These are phyloP conservation scores for Trifolium dubium DNA, from an alignment of 306 rosid species.

Conservation along the genomic window DNA sequence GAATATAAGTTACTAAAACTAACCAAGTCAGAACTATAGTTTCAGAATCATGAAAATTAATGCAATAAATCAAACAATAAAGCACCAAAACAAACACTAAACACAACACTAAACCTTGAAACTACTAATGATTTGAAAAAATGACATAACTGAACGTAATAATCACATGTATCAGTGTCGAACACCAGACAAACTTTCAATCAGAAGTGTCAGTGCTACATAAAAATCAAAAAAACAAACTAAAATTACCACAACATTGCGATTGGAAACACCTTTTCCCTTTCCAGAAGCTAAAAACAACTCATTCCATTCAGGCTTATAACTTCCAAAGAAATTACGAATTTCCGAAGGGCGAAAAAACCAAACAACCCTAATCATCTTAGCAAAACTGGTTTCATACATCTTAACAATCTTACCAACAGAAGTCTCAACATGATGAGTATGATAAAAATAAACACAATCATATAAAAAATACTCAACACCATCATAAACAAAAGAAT, in stretches of 20 bases:
- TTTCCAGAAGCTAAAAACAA: conserved; percentile 68
- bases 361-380: conserved; percentile 56
- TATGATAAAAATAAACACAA: conserved; percentile 46
- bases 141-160: too few relatives aligned
- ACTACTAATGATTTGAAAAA: too few relatives aligned
- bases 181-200: too few relatives aligned
- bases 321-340: conserved; percentile 40
- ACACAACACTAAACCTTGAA: background rate
- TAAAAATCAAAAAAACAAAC: background rate
- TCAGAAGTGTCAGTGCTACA: background rate
- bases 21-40: too few relatives aligned
- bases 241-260: conserved; percentile 51
- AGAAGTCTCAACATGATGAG: conserved; percentile 45
- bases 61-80: background rate
- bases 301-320: conserved; percentile 62
- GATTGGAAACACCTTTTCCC: conserved; percentile 56
- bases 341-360: conserved; percentile 64
- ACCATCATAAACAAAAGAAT: conserved; percentile 54
- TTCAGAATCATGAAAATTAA: background rate
- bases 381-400: conserved; percentile 47
- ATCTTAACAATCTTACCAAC: conserved; percentile 63
- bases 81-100: background rate
- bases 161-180: background rate
- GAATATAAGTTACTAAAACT: background rate
- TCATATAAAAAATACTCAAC: conserved; percentile 60